Evolutionary conservation across 2,329 filamentous ascomycete species (phyloP), one percentile per base, ranked within the genome.

Genomic region (Trichoderma sp.): DNA sequence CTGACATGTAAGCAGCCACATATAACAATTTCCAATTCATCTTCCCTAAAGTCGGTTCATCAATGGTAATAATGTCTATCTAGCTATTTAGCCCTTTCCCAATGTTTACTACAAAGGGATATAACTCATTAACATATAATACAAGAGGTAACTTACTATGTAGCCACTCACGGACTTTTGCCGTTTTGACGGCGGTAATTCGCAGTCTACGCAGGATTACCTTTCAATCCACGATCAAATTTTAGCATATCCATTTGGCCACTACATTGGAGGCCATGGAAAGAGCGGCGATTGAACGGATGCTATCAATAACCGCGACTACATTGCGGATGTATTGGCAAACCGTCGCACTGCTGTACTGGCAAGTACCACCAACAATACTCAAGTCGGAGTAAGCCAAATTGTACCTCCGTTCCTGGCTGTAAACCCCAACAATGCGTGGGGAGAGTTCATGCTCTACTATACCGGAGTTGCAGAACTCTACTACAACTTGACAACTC

Each of bases 1-100:
- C 43, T 28, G 18, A 34, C 46, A n/a, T 26, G 46, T 64, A 64
- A 64, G 60, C 60, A 54, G 49, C 21, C 49, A 32, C 58, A 39
- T 54, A 21, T n/a, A 54, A 28, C 21, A 39, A 13, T 5, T 13
- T 37, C 8, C 46, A 39, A 54, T 16, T 7, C 8, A 7, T 10
- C 3, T 24, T 39, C 4, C n/a, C 14, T 24, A 28, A n/a, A 39
- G 32, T 11, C 28, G 28, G 16, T 5, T 18, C 14, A 26, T 4
- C 13, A 21, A 10, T n/a, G 5, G 16, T n/a, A 5, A 4, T 16
- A 43, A 43, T 43, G 8, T 43, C 16, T 13, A 34, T 34, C 11
- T 34, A 6, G 11, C 11, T 13, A 26, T 26, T 26, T 26, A 34
- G 11, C 11, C 14, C 32, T 34, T 13, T 34, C 5, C 11, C 32